Percentiles rank a stretch among this genome's conserved stretches.
These are phyloP conservation scores for Heterobasidion occidentale DNA, from an alignment of 1,284 basidiomycete genomes.

Conservation along the genomic window DNA sequence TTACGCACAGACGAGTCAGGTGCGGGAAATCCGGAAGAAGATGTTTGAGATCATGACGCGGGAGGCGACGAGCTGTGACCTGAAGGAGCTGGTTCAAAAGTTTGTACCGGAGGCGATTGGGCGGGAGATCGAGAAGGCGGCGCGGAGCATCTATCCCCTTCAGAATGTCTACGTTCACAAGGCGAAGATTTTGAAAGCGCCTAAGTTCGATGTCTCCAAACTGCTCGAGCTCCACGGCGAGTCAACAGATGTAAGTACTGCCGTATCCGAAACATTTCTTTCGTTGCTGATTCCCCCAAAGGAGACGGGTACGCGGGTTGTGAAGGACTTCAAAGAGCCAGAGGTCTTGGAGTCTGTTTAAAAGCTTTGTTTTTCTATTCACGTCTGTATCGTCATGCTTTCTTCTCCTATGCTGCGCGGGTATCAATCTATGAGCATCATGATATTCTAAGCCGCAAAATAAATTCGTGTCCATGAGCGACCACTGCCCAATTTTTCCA, in stretches of 20 bases:
- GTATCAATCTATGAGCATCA: constrained; percentile 33
- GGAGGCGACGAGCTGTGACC: constrained; percentile 91
- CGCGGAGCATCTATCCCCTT: constrained; percentile 93
- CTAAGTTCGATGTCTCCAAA: constrained; percentile 94
- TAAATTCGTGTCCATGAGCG: too few relatives aligned
- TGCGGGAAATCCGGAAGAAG: constrained; percentile 98
- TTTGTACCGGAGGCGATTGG: constrained; percentile 99
- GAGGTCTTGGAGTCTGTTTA: constrained; percentile 80
- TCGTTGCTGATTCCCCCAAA: constrained; percentile 24
- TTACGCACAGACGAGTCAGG: constrained; percentile 93
- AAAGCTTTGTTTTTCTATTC: constrained; percentile 30
- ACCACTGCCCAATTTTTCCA: too few relatives aligned
- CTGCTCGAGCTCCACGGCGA: constrained; percentile 95
- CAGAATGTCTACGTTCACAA: constrained; percentile 99
- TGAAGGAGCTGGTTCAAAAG: constrained; percentile 98
- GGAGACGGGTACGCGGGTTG: constrained; percentile 86
- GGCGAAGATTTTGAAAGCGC: constrained; percentile 96
- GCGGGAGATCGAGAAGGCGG: constrained; percentile 98
- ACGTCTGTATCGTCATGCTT: constrained; percentile 35
- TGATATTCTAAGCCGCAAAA: constrained; percentile 3
- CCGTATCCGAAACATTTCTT: neutral
- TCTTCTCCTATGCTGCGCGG: constrained; percentile 27
- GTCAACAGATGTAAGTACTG: constrained; percentile 72
- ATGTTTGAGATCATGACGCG: constrained; percentile 99
- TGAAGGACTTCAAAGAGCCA: constrained; percentile 91